Base-by-base conservation (phyloP, 140 eudicot genomes). In the Stevia rebaudiana region DNA sequence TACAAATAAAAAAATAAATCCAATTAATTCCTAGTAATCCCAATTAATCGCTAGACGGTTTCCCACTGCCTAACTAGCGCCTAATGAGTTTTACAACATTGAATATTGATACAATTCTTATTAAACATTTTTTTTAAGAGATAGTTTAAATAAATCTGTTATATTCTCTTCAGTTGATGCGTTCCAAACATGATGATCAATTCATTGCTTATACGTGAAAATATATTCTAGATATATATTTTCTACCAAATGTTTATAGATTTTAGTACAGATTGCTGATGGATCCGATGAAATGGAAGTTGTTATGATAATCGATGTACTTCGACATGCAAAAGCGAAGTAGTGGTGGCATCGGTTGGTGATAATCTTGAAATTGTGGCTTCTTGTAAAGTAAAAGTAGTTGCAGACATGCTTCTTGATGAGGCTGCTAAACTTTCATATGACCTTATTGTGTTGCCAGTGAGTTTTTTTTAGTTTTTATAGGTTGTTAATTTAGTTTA, bases 221-320 rank as follows among this genome's bases (percentile, higher is more conserved):
- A 44, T 0, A 22, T 54, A 12, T 35, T 30, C 18, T 48, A 43
- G 17, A 65, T 77, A 36, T 16, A 43, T 69, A 19, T 65, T 44
- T 12, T 64, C 21, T 19, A n/a, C 56, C n/a, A 37, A 4, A 23
- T 8, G 21, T 41, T 11, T 63, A 40, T 72, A 92, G 98, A 80
- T 92, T 77, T 89, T 92, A 56, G 98, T 92, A 48, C 96, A 96
- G 10, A 63, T 92, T 74, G 98, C 98, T 9, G 82, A 86, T 68
- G 98, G 96, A 35, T 68, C 85, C 4, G 98, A 92, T 69, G 98
- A 92, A 75, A 92, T 92, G 98, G 98, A 92, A 79, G 89, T 94
- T 59, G 84, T 85, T 70, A 83, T 84, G 52, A 88, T 92, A 35
- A 83, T 92, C 24, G 98, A 88, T 76, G 94, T 88, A 22, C 95